Evolutionary conservation across 2,329 filamentous ascomycete genomes (phyloP), one percentile per base, ranked within the genome.

Genomic region (Decorospora gaudefroyi): DNA sequence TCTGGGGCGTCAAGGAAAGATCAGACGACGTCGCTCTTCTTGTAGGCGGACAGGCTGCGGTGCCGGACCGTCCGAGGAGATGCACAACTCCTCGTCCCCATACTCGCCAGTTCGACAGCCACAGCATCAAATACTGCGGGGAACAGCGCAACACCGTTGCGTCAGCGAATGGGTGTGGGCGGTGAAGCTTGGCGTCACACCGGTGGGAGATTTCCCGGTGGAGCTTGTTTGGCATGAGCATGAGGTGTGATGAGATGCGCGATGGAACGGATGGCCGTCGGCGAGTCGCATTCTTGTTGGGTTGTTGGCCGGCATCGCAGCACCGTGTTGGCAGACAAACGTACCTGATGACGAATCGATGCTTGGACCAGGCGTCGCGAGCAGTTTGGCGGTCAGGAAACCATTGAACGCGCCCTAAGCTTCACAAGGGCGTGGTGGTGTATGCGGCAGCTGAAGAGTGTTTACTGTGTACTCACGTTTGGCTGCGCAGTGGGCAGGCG

Each of bases 51-150:
- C 19, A 47, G 37, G 29, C 21, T 36, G 25, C 42, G 40, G 44
- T 26, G 22, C 18, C 32, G 45, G 27, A 17, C 47, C 27, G 53
- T 63, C 65, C 65, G 57, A 57, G 65, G 65, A 67, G 63, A 68
- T 64, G 62, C 37, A 57, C 28, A 35, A 49, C 33, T 42, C 50
- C 51, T 52, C 51, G 34, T 31, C 45, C 35, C 46, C 36, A 51
- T 45, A 42, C 13, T 50, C 28, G 46, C 48, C 44, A 33, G 43
- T 47, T 49, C 26, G 36, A 42, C 43, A 30, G 44, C 39, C 42
- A 50, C 37, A 35, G 57, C 51, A 58, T 57, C 56, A n/a, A n/a
- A 57, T 46, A 48, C 51, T 64, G 64, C 59, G 64, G 63, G 60
- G 62, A 58, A 57, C 27, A 40, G 36, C 22, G 36, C 42, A 50